Base-by-base conservation (phyloP, 176 grass and related monocot genomes). In the Carex littledalei region DNA sequence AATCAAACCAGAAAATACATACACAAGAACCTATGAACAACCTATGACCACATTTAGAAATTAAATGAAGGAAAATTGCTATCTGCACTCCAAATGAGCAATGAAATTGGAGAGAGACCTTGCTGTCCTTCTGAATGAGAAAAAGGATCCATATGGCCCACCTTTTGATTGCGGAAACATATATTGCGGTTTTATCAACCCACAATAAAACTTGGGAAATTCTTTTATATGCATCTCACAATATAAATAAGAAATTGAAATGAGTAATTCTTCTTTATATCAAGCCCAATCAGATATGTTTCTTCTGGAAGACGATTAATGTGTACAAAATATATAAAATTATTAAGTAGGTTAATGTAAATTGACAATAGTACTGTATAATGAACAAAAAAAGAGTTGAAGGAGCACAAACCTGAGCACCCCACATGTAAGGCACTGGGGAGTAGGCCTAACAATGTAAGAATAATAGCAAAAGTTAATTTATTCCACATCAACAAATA, bases 341-440 rank as follows among this genome's bases (percentile, higher is more conserved):
- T 1, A 41, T 5, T 21, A 8, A 81, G 5, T 81, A 35, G 32
- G 16, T 74, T 74, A 24, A 47, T 17, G 2, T 24, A 74, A 22
- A 74, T 22, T 52, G 45, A 50, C 18, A 74, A 24, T 24, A 56
- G 50, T 57, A 78, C 56, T 34, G 74, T 31, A 78, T 34, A 78
- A 56, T 56, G 14, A 75, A 29, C 71, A 57, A 78, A 77, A 31
- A 34, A 57, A 57, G 74, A 57, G 52, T 56, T 78, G 52, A 16
- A 78, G 49, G 22, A 78, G 52, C 4, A 32, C 52, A 78, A 26
- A 90, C 89, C 89, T 87, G 89, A 90, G 85, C 85, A 64, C 85
- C 89, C 89, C 89, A 90, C 89, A 90, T 87, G 43, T 87, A 90
- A 81, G 85, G 89, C 20, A 90, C 7, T 4, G 89, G 81, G 15